phyloP scores from a whole-genome alignment of 345 rosid genomes.

The Murraya koenigii region DNA sequence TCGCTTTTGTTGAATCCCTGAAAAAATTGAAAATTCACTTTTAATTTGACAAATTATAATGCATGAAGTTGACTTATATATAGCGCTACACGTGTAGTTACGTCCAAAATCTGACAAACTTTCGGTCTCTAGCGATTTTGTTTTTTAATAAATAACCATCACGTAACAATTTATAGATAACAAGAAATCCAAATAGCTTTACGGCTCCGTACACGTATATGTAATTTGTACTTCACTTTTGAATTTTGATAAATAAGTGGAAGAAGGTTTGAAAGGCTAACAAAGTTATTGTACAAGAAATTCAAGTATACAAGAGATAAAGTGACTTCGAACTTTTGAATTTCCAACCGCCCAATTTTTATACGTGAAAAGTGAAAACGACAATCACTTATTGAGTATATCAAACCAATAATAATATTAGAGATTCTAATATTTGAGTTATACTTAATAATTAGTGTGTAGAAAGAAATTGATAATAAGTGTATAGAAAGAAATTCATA shows the following conservation, averaged over 20 bases:
- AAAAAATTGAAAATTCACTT: not conserved
- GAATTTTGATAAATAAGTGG: not conserved
- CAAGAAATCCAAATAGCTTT: not conserved
- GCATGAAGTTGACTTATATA: not conserved
- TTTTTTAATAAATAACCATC: not conserved
- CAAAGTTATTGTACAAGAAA: too few species aligned
- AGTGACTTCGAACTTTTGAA: too few species aligned
- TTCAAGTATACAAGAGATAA: too few species aligned
- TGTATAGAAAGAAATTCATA: too few species aligned
- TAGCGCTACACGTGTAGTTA: not conserved
- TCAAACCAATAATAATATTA: too few species aligned
- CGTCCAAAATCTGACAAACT: too few species aligned
- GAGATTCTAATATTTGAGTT: too few species aligned
- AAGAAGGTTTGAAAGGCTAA: too few species aligned
- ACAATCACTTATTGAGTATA: too few species aligned
- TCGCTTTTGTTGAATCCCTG: not conserved
- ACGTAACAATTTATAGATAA: not conserved
- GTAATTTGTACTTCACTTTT: not conserved
- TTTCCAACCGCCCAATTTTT: too few species aligned
- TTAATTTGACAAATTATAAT: not conserved
- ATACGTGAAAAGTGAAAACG: too few species aligned
- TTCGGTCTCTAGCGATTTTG: too few species aligned
- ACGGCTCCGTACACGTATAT: not conserved
- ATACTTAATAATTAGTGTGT: accelerated
- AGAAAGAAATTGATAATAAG: accelerated